Evolutionary conservation across 2,329 filamentous ascomycete genomes (phyloP).

Genomic region (Purpureocillium takamizusanense): DNA sequence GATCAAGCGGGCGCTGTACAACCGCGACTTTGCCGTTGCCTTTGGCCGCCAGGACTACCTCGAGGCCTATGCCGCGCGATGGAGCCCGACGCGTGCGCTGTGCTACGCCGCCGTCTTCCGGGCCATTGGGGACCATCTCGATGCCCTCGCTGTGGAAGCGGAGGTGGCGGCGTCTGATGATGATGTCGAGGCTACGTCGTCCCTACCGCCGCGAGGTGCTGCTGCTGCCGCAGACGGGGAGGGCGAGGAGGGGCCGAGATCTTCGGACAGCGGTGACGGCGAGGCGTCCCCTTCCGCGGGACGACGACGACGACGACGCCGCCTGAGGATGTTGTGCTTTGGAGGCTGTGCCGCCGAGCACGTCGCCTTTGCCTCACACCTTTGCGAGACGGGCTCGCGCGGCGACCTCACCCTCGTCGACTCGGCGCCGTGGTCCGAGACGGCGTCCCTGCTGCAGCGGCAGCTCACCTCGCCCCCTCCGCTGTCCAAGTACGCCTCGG

Average conservation of each 20-base stretch:
- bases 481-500: slow-evolving; percentile 44
- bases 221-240: neutral
- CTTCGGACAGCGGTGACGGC: too few relatives aligned
- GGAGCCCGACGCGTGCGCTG: slow-evolving; percentile 80
- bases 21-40: slow-evolving; percentile 72
- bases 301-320: too few relatives aligned
- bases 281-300: neutral
- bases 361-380: slow-evolving; percentile 38
- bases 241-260: neutral
- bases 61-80: slow-evolving; percentile 77
- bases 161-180: neutral
- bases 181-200: too few relatives aligned
- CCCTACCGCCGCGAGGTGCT: too few relatives aligned
- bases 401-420: slow-evolving; percentile 61
- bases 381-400: slow-evolving; percentile 17
- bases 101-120: slow-evolving; percentile 60
- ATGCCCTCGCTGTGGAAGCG: slow-evolving; percentile 2
- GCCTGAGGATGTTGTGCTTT: slow-evolving; percentile 35
- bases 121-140: slow-evolving; percentile 24
- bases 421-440: slow-evolving; percentile 65
- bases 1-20: slow-evolving; percentile 78
- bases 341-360: slow-evolving; percentile 57
- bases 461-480: slow-evolving; percentile 43
- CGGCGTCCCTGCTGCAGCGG: slow-evolving; percentile 49
- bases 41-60: slow-evolving; percentile 67